Evolutionary conservation across 1,284 basidiomycete species (phyloP).

Genomic region (Ceratobasidium sp.): DNA sequence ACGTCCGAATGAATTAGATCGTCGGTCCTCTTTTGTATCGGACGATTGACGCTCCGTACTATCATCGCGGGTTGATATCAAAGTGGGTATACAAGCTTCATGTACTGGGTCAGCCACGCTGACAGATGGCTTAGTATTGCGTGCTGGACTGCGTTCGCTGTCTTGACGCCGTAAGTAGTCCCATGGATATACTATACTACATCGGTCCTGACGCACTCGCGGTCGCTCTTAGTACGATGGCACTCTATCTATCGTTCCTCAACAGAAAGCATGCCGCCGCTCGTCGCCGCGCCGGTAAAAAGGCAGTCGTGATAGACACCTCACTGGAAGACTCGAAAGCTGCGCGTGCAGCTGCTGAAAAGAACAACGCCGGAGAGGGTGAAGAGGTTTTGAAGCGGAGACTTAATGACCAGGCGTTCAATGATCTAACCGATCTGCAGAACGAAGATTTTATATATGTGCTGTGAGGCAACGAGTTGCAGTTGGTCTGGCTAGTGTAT

Average conservation of each 20-base stretch:
- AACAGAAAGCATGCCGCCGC: conserved; percentile 54
- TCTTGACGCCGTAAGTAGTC: conserved; percentile 48
- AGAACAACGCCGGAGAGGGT: conserved; percentile 42
- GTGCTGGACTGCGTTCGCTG: conserved; percentile 52
- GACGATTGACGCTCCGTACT: conserved; percentile 54
- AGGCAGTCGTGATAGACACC: conserved; percentile 53
- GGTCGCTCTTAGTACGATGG: conserved; percentile 46
- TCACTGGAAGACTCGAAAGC: conserved; percentile 53
- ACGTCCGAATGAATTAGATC: conserved; percentile 48
- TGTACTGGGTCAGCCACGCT: too few species aligned
- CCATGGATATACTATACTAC: too few species aligned
- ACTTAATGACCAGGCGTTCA: conserved; percentile 55
- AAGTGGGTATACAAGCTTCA: conserved; percentile 46
- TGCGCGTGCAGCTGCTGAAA: conserved; percentile 41
- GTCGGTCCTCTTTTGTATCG: conserved; percentile 55
- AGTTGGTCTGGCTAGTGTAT: too few species aligned
- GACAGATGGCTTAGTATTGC: conserved; percentile 48
- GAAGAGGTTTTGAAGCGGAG: conserved; percentile 44
- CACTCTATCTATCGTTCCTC: conserved; percentile 53
- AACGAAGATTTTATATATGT: conserved; percentile 60
- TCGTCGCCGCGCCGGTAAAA: conserved; percentile 53
- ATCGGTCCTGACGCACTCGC: neutral
- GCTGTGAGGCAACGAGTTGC: conserved; percentile 48
- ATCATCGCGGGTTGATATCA: conserved; percentile 52
- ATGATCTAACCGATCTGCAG: conserved; percentile 56